Evolutionary conservation across 2,329 filamentous ascomycete genomes (phyloP), one percentile per base, ranked within the genome.

Genomic region (Fusarium newnesense): DNA sequence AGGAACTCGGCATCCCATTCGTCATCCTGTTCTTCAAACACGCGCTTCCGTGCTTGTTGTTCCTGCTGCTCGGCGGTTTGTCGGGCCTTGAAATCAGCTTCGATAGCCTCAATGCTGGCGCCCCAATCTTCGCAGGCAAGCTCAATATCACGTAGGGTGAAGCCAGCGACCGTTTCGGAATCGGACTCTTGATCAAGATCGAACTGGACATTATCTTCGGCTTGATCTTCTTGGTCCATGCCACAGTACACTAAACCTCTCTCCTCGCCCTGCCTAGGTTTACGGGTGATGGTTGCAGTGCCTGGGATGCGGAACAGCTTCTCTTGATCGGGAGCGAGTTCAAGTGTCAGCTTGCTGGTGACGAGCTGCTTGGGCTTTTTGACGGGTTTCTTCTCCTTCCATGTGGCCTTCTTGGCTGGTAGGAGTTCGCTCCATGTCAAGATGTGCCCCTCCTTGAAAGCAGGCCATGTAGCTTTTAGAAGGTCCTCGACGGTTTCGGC

Each of bases 111-210:
- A 58, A 91, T 90, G 50, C 90, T 87, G 24, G 90, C 83, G 62
- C 93, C 91, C 93, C 94, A 98, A 80, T 98, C 94, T 67, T 94
- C 90, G 78, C 95, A 98, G 10, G 96, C 90, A 52, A 97, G 89
- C 64, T 94, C 90, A 62, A 99, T 90, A 77, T 98, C 95, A 59
- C 92, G 89, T 81, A 96, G 88, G 1, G 89, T 93, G 69, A 94
- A 90, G 4, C 94, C 94, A 37, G 91, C 93, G 24, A 96, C 86
- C 26, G 87, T 88, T 76, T 96, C 92, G 19, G 89, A 82, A 53
- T 90, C 87, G 1, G 86, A 87, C 6, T 87, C 86, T 30, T 85
- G 84, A 28, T 87, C 86, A 15, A 87, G 76, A 44, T 87, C 85
- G 57, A 86, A 85, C 60, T 83, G 83, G 13, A 81, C 78, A 7